These are phyloP conservation scores for Gleditsia sinensis DNA, from an alignment of 306 rosid genomes.

Conservation along the genomic window DNA sequence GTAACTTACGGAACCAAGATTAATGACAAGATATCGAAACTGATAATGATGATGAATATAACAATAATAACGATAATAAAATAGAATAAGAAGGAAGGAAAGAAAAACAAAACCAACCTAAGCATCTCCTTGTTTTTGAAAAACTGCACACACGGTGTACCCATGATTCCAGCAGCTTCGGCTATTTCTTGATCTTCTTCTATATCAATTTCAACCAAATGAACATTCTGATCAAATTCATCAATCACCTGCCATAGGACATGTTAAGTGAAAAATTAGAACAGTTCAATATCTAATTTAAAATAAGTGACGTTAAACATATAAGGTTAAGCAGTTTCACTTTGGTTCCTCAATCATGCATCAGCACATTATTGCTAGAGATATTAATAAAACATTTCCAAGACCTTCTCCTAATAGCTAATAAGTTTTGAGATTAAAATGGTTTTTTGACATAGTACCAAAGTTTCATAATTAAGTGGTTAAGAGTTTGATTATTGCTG, in stretches of 20 bases:
- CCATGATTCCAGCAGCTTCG: constrained; percentile 81
- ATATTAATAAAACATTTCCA: not conserved
- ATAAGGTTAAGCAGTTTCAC: not conserved
- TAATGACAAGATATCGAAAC: not conserved
- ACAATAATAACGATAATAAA: not conserved
- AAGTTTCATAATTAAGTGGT: not conserved
- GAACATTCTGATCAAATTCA: constrained; percentile 66
- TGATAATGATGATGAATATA: not conserved
- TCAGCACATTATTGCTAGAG: not conserved
- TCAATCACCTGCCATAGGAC: constrained; percentile 58
- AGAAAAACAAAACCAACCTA: no score
- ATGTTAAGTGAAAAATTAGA: not conserved
- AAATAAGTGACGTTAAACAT: not conserved
- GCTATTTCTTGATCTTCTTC: constrained; percentile 78
- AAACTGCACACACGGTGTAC: constrained; percentile 77
- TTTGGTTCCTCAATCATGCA: not conserved
- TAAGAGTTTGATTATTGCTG: not conserved
- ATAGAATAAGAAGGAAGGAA: no score
- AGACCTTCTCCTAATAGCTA: not conserved
- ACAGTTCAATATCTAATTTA: not conserved
- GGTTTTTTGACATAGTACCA: not conserved
- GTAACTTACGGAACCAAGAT: not conserved
- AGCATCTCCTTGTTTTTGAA: constrained; percentile 75
- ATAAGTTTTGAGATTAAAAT: no score
- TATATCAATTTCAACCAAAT: constrained; percentile 75